Evolutionary conservation across 306 rosid genomes (phyloP).

Genomic region (Carpinus fangiana): DNA sequence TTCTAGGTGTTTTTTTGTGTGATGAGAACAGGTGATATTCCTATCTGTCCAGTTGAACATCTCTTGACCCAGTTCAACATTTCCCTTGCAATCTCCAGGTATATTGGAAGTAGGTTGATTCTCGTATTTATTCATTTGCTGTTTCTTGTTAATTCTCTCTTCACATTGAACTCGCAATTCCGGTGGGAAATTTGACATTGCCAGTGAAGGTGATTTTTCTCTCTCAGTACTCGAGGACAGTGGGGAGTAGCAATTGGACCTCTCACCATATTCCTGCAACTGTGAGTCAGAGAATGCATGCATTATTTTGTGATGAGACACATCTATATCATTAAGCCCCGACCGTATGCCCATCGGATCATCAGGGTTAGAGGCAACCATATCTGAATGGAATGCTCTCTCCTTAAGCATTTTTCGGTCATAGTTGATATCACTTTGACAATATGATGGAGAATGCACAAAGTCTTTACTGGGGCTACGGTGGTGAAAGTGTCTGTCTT

Average conservation of each 20-base stretch:
- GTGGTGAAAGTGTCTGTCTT: conserved; percentile 40
- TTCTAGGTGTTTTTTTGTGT: conserved; percentile 3
- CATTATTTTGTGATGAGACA: conserved; percentile 41
- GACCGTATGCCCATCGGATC: conserved; percentile 30
- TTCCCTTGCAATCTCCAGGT: conserved; percentile 22
- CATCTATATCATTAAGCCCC: conserved; percentile 37
- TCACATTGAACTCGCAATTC: conserved; percentile 38
- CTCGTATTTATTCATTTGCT: conserved; percentile 27
- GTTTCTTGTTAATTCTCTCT: conserved; percentile 33
- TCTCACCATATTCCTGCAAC: conserved; percentile 49
- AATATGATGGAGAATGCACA: conserved; percentile 37
- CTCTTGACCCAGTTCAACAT: conserved; percentile 31
- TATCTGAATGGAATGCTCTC: conserved; percentile 40
- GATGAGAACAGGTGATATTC: conserved; percentile 29
- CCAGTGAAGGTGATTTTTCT: conserved; percentile 36
- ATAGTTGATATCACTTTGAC: conserved; percentile 34
- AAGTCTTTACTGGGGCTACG: conserved; percentile 47
- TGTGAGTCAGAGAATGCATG: conserved; percentile 56
- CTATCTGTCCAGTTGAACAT: conserved; percentile 30
- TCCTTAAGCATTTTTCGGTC: conserved; percentile 45
- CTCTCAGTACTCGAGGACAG: conserved; percentile 31
- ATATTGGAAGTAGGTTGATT: conserved; percentile 29
- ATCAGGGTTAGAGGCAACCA: conserved; percentile 33
- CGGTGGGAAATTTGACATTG: conserved; percentile 40
- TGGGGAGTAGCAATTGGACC: conserved; percentile 30